A percentile compares a stretch with the other conserved stretches of the same genome.
phyloP scores from a whole-genome alignment of 305 asterid species.

The Withania somnifera region DNA sequence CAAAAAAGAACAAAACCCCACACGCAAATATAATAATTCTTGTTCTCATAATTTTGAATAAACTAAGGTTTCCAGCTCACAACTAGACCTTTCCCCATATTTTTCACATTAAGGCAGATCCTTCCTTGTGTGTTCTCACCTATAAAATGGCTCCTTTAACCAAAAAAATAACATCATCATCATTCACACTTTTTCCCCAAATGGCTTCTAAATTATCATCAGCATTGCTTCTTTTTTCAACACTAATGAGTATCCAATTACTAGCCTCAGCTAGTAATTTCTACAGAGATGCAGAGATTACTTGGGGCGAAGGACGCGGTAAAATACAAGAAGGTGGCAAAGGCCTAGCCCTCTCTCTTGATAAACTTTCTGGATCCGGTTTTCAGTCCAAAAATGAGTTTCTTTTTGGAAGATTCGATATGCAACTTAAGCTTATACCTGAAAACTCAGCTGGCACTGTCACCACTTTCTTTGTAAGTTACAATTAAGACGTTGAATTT shows the following conservation, averaged over 20 bases:
- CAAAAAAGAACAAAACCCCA: neutral
- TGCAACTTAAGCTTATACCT: conserved; percentile 38
- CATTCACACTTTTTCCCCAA: neutral
- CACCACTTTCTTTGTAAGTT: conserved; percentile 33
- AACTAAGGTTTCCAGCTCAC: neutral
- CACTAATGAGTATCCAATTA: neutral
- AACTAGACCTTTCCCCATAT: neutral
- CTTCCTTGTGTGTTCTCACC: neutral
- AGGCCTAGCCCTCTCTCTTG: conserved; percentile 19
- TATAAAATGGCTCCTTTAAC: neutral
- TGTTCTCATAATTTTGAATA: neutral
- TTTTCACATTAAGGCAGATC: neutral
- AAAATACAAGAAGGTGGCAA: conserved; percentile 27
- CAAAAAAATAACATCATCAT: neutral
- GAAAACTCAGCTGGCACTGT: conserved; percentile 43
- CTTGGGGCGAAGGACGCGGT: conserved; percentile 31
- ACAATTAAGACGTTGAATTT: too few relatives aligned
- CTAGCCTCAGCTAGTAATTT: conserved; percentile 21
- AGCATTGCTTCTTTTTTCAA: neutral
- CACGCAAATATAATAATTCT: neutral
- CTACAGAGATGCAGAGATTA: conserved; percentile 16
- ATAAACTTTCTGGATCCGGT: conserved; percentile 30
- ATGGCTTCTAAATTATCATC: neutral
- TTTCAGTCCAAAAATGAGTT: conserved; percentile 33
- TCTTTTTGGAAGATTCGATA: conserved; percentile 34